phyloP scores from a whole-genome alignment of 768 basidiomycete species.

The Boletus reticuloceps region DNA sequence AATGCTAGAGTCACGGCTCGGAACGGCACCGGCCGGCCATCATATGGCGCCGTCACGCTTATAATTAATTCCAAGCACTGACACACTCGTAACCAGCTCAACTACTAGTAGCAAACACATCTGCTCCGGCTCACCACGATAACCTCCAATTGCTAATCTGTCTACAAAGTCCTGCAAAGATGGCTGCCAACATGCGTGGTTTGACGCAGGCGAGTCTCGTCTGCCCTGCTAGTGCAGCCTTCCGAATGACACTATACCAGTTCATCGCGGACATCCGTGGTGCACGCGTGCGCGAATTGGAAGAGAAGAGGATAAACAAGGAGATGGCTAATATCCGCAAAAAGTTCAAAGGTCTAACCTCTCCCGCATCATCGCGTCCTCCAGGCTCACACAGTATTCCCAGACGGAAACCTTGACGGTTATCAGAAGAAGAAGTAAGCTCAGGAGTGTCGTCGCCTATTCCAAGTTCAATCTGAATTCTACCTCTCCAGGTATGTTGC shows the following conservation, averaged over 20 bases:
- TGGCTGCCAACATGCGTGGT: conserved; percentile 92
- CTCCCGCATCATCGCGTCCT: conserved; percentile 5
- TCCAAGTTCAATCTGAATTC: conserved; percentile 15
- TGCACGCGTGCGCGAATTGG: conserved; percentile 91
- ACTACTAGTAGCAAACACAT: too few relatives aligned
- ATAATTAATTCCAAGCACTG: too few relatives aligned
- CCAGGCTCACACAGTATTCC: conserved; percentile 4
- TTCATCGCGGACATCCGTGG: conserved; percentile 99
- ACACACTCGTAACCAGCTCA: too few relatives aligned
- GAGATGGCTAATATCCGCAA: conserved; percentile 99
- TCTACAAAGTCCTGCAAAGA: conserved; percentile 30
- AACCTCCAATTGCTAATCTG: neutral
- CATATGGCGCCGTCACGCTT: too few relatives aligned
- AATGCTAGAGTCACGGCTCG: too few relatives aligned
- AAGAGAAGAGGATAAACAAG: conserved; percentile 99
- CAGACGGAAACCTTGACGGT: conserved; percentile 83
- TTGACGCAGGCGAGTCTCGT: conserved; percentile 73
- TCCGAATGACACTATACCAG: conserved; percentile 38
- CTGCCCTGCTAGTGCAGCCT: neutral
- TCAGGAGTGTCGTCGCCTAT: conserved; percentile 7
- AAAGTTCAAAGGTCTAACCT: conserved; percentile 85
- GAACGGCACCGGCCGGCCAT: too few relatives aligned
- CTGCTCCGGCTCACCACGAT: neutral
- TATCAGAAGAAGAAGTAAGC: conserved; percentile 91
- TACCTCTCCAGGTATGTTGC: conserved; percentile 76